phyloP scores from a whole-genome alignment of 371 early-diverging fungal species.

The Syncephalastrum monosporum region DNA sequence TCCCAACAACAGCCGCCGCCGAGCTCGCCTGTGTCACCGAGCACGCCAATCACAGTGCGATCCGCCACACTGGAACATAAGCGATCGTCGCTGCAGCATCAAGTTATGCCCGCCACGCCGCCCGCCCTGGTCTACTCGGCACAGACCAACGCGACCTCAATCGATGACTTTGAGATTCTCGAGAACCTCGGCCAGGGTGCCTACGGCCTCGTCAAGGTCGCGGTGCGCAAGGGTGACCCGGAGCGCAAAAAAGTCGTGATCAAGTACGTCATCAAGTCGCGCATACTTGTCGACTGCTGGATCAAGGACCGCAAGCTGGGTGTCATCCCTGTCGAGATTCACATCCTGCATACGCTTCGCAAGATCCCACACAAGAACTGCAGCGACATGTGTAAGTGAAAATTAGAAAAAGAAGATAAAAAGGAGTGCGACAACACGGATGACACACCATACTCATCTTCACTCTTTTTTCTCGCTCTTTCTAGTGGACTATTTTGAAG shows the following conservation, averaged over 20 bases:
- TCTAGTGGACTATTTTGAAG: conserved; percentile 64
- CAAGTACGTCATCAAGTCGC: conserved; percentile 76
- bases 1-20: conserved; percentile 1
- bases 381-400: conserved; percentile 52
- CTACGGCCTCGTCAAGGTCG: conserved; percentile 71
- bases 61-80: conserved; percentile 7
- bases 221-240: conserved; percentile 20
- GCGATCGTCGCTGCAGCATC: conserved; percentile 12
- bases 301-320: conserved; percentile 63
- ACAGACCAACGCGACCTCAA: conserved; percentile 41
- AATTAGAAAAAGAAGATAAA: too few species aligned
- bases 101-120: not conserved
- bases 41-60: conserved; percentile 5
- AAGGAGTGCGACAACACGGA: too few species aligned
- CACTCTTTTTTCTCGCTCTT: not conserved
- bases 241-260: conserved; percentile 62
- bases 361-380: conserved; percentile 62
- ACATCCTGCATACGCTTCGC: conserved; percentile 63
- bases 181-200: conserved; percentile 72
- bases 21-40: conserved; percentile 15
- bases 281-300: conserved; percentile 74
- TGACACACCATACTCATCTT: too few species aligned
- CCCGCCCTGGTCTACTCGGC: conserved; percentile 32
- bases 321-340: conserved; percentile 69
- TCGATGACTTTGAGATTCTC: conserved; percentile 63